Percentiles rank a stretch among this genome's conserved stretches.
Evolutionary conservation across 768 basidiomycete genomes (phyloP).

Genomic region (Baorangia bicolor): DNA sequence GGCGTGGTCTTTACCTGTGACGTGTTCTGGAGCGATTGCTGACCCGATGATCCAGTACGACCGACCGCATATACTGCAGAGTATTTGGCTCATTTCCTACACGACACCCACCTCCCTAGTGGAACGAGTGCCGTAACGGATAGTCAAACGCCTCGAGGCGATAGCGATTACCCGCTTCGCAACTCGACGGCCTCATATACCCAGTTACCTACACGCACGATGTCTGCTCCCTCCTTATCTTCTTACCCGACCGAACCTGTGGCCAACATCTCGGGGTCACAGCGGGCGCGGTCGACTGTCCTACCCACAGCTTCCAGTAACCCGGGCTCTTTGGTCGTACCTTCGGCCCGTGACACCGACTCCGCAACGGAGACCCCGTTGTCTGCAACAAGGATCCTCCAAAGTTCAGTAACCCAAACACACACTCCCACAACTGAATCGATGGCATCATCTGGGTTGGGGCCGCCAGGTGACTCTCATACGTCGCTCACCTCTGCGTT

Average conservation of each 20-base stretch:
- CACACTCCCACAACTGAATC: not conserved
- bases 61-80: slow-evolving; percentile 1
- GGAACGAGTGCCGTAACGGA: not conserved
- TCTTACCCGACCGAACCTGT: not conserved
- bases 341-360: not conserved
- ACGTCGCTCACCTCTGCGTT: not conserved
- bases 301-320: not conserved
- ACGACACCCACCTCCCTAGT: not conserved
- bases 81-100: not conserved
- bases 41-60: slow-evolving; percentile 4
- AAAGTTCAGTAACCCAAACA: not conserved
- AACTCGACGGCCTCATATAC: not conserved
- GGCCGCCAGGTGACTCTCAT: not conserved
- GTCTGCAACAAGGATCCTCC: not conserved
- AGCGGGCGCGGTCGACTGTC: not conserved
- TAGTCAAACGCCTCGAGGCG: not conserved
- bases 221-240: not conserved
- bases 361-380: not conserved
- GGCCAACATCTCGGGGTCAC: not conserved
- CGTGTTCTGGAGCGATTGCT: not conserved
- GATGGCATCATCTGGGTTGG: not conserved
- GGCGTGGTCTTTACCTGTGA: not conserved
- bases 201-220: not conserved
- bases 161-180: not conserved
- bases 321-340: not conserved